phyloP scores from a whole-genome alignment of 306 rosid species.

The Cercis canadensis region DNA sequence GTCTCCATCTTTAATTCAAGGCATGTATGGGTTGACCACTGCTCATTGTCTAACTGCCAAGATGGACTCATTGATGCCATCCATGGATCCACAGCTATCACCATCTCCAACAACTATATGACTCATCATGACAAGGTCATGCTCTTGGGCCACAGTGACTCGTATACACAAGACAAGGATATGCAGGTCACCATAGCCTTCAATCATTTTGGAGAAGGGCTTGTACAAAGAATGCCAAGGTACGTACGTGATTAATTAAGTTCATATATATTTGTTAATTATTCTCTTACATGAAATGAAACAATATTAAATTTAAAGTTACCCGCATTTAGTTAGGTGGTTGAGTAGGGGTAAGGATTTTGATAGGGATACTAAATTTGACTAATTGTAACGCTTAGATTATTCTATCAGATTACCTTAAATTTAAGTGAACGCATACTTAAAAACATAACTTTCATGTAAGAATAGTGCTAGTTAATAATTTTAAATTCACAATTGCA shows the following conservation, averaged over 20 bases:
- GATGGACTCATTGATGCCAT: conserved; percentile 68
- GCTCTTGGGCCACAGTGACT: conserved; percentile 69
- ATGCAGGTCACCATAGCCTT: conserved; percentile 68
- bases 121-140: conserved; percentile 76
- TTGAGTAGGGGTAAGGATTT: too few relatives aligned
- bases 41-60: conserved; percentile 60
- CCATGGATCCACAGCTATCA: conserved; percentile 68
- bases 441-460: too few relatives aligned
- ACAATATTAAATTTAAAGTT: too few relatives aligned
- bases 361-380: too few relatives aligned
- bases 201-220: conserved; percentile 76
- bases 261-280: background rate
- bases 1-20: conserved; percentile 50
- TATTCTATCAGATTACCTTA: too few relatives aligned
- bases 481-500: too few relatives aligned
- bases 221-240: conserved; percentile 77
- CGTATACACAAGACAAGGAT: conserved; percentile 49
- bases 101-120: conserved; percentile 66
- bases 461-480: too few relatives aligned
- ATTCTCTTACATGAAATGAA: background rate
- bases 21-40: conserved; percentile 66
- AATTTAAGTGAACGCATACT: too few relatives aligned
- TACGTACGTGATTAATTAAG: background rate
- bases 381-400: too few relatives aligned
- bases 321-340: too few relatives aligned